Base-by-base conservation (phyloP, 176 grass and related monocot species). In the Dendrocalamus sinicus region DNA sequence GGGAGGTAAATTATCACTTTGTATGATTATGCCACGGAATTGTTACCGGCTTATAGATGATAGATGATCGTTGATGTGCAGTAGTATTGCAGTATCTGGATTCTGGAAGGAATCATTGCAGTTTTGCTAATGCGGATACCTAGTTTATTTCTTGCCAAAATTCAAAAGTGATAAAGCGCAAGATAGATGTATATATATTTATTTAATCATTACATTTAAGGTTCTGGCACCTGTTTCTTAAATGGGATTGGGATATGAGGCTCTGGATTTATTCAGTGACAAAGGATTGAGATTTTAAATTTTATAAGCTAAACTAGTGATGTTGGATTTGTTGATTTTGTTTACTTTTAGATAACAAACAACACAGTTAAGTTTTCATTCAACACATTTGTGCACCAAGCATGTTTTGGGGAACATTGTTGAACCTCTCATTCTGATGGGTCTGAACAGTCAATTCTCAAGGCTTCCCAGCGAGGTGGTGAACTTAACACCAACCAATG, bases 1-100 rank as follows among this genome's bases (percentile, higher is more conserved):
- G 22, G 20, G 61, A 89, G 90, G 90, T 92, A 86, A 86, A 52
- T 62, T 58, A 40, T 15, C 69, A 45, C 30, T 79, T 80, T 20
- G 53, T 84, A 62, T 81, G 12, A 61, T 63, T 84, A 76, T 64
- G 35, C 17, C 53, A 23, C 17, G 32, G 5, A 70, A 54, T 52
- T 80, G 1, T 9, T 80, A 2, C 30, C 12, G 35, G 51, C 68
- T 26, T 70, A 26, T 50, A 66, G 28, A 72, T 46, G 19, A 15
- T 78, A 22, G 28, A 65, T 58, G 24, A 54, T 60, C 17, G 12
- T 5, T 47, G 59, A 45, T 66, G 17, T 53, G 30, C 50, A 74
- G 16, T 68, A 54, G 64, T 78, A 73, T 68, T 60, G 20, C 16
- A 79, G 19, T 67, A 73, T 79, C 48, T 13, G 45, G 16, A 77